Base-by-base conservation (phyloP, 78 protist species). In the Emiliania huxleyi region DNA sequence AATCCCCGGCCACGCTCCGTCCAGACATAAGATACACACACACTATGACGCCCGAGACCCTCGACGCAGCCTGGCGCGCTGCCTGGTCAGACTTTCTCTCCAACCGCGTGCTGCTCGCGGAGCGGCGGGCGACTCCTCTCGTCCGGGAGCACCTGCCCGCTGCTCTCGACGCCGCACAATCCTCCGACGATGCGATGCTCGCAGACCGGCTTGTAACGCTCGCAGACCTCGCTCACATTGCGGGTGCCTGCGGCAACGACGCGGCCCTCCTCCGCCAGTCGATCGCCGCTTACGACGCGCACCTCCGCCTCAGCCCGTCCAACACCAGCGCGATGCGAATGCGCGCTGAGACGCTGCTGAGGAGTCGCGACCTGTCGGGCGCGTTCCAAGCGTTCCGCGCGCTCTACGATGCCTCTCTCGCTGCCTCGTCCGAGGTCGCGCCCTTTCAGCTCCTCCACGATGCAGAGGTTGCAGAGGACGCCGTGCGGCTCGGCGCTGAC, bases 311-410 rank as follows among this genome's bases (percentile, higher is more conserved):
- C 37, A 8, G 2, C 12, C 48, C 52, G 35, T 2, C 46, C 35
- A 75, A 22, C 19, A 0, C 43, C 21, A 29, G 23, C 21, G 87
- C 87, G 12, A 5, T 43, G 38, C 48, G 52, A 18, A 79, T 79
- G 87, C 46, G 49, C 55, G 87, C 87, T 2, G 87, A 79, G 87
- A 79, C 87, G 52, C 48, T 79, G n/a, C 52, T 79, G 55, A 48
- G 87, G 40, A 48, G 40, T 15, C 49, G 52, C 40, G 26, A 26
- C 26, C 38, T 38, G 4, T 44, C 44, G 25, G 84, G 6, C 26
- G 84, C 84, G 26, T 40, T 75, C 26, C 45, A 1, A 5, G 2
- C 46, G 26, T 75, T 75, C 19, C 1, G 15, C 42, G 15, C 37
- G 42, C 44, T 71, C 15, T 37, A 71, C 81, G 81, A 19, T 19